Percentiles rank a stretch among this genome's conserved stretches.
phyloP scores from a whole-genome alignment of 148 eudicot genomes.

The Rhododendron vialii region DNA sequence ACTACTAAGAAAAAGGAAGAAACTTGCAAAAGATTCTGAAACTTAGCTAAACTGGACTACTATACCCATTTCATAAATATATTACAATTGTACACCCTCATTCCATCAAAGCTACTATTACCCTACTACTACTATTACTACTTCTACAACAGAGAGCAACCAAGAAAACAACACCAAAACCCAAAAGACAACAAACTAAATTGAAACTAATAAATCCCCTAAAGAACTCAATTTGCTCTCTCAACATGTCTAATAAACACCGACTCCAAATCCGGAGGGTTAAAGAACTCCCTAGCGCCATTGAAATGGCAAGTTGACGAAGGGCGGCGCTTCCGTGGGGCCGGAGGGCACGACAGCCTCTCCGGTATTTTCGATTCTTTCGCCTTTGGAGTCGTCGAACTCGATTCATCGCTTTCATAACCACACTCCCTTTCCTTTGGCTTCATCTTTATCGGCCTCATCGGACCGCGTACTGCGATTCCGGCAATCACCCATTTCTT shows the following conservation, averaged over 20 bases:
- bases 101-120: not conserved
- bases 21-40: not conserved
- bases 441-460: constrained; percentile 34
- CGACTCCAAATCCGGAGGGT: constrained; percentile 56
- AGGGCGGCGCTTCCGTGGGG: constrained; percentile 58
- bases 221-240: constrained; percentile 28
- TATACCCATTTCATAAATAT: constrained; percentile 13
- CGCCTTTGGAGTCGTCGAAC: constrained; percentile 50
- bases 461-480: constrained; percentile 32
- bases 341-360: constrained; percentile 46
- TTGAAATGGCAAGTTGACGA: constrained; percentile 18
- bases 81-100: constrained; percentile 16
- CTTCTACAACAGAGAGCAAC: constrained; percentile 1
- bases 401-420: constrained; percentile 22
- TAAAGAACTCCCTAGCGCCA: constrained; percentile 43
- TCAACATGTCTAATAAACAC: constrained; percentile 40
- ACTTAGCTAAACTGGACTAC: not conserved
- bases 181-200: not conserved
- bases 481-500: constrained; percentile 56
- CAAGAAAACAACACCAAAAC: not conserved
- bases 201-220: not conserved
- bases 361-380: constrained; percentile 48
- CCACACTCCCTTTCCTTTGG: constrained; percentile 17
- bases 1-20: not conserved
- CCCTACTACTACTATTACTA: not conserved